Base-by-base conservation (phyloP, 306 rosid species). In the Begonia fuchsioides region DNA sequence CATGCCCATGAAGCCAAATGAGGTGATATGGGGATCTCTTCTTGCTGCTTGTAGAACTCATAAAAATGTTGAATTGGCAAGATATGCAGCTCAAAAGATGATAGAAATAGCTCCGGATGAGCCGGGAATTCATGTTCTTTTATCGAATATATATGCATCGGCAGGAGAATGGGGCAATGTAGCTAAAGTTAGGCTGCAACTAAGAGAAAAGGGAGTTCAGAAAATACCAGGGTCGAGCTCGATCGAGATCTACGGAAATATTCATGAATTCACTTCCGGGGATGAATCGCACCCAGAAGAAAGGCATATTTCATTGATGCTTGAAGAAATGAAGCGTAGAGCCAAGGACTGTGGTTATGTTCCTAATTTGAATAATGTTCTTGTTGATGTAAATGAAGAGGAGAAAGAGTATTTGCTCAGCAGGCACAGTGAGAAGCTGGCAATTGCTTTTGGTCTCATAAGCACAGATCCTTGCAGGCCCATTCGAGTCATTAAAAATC, bases 1-100 rank as follows among this genome's bases (percentile, higher is more conserved):
- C 65, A 82, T 82, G 96, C 81, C 93, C 54, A 71, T 79, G 76
- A 72, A 79, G 57, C 80, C 87, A 8, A 79, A 77, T 56, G 86
- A 73, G 14, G 76, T 86, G 50, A 69, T 82, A 18, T 86, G 90
- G 93, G 83, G 88, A 20, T 76, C 86, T 48, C 74, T 86, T 53
- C 52, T 86, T 53, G 80, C 93, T 12, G 82, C 95, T 32, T 86
- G 95, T 45, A 55, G 83, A 50, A 81, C 72, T 51, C 81, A 72
- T 61, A 74, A 70, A 17, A 74, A 79, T 12, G 61, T 76, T 0
- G 63, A 76, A 50, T 62, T 78, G 70, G 96, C 86, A 15, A 56
- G 64, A 47, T 72, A 62, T 20, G 81, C 86, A 41, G 90, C 83
- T 47, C 71, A 74, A 43, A 66, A 56, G 63, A 39, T 78, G 40